phyloP scores from a whole-genome alignment of 352 stramenopile genomes.

The Phytophthora parvispora region DNA sequence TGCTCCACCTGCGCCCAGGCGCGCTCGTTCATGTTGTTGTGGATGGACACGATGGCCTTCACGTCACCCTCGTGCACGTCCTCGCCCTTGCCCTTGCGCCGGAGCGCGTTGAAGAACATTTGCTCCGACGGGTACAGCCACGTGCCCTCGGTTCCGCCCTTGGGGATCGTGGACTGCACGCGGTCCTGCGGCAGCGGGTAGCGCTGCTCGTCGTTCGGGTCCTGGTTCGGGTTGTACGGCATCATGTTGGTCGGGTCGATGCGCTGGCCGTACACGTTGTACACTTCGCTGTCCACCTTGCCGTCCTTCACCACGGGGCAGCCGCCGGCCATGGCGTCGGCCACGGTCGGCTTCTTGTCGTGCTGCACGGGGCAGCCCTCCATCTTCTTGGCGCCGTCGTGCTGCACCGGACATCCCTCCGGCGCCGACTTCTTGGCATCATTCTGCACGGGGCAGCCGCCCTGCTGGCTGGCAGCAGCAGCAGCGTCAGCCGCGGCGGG shows the following conservation, averaged over 20 bases:
- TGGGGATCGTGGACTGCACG: constrained; percentile 97
- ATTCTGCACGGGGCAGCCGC: constrained; percentile 70
- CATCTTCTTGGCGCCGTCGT: constrained; percentile 39
- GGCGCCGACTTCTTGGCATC: constrained; percentile 31
- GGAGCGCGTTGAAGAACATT: constrained; percentile 99
- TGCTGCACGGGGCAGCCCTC: constrained; percentile 82
- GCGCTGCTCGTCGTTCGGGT: constrained; percentile 93
- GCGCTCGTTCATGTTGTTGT: constrained; percentile 99
- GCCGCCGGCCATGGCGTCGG: constrained; percentile 41
- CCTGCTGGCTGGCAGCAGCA: constrained; percentile 12
- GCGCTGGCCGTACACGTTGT: constrained; percentile 98
- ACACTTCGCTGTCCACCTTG: constrained; percentile 73
- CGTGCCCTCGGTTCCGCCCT: constrained; percentile 94
- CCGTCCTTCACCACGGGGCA: constrained; percentile 67
- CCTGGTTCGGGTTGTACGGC: constrained; percentile 97
- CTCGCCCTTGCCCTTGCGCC: constrained; percentile 98
- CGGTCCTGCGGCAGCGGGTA: constrained; percentile 93
- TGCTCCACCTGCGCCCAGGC: constrained; percentile 98
- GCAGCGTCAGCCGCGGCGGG: constrained; percentile 23
- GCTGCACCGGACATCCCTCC: constrained; percentile 68
- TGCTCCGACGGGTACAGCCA: constrained; percentile 99
- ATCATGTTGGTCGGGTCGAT: constrained; percentile 99
- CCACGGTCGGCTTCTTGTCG: constrained; percentile 38
- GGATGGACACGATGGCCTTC: constrained; percentile 97
- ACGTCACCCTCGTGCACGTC: constrained; percentile 97